phyloP scores from a whole-genome alignment of 2,329 filamentous ascomycete species.

The Beauveria asiatica region DNA sequence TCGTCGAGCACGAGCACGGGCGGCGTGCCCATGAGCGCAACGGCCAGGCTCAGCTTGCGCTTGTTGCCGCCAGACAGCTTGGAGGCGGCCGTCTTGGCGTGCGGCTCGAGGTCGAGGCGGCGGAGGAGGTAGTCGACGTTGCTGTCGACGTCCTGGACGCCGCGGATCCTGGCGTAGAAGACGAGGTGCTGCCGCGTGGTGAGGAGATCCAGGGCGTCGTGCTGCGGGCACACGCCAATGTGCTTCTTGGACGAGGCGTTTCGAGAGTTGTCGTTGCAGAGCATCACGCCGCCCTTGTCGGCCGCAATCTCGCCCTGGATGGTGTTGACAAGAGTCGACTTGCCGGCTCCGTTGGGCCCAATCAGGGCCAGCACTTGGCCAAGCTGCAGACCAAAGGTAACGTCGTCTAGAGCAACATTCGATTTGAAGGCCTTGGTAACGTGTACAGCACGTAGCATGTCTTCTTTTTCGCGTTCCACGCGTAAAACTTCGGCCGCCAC shows the following conservation, averaged over 20 bases:
- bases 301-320: conserved; percentile 74
- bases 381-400: conserved; percentile 65
- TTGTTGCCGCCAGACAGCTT: conserved; percentile 81
- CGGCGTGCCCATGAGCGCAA: conserved; percentile 81
- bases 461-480: conserved; percentile 45
- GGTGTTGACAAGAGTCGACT: conserved; percentile 74
- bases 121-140: conserved; percentile 66
- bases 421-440: conserved; percentile 66
- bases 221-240: conserved; percentile 73
- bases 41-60: conserved; percentile 72
- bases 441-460: conserved; percentile 64
- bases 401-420: conserved; percentile 67
- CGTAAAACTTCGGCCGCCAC: conserved; percentile 20
- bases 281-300: conserved; percentile 54
- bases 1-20: conserved; percentile 77
- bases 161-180: conserved; percentile 70
- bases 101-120: conserved; percentile 63
- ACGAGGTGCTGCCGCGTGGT: conserved; percentile 69
- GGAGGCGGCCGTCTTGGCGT: conserved; percentile 60
- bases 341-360: conserved; percentile 80
- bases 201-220: conserved; percentile 77
- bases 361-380: conserved; percentile 76
- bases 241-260: conserved; percentile 52
- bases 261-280: conserved; percentile 60
- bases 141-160: conserved; percentile 59